These are phyloP conservation scores for Apocynum venetum DNA, from an alignment of 257 asterid species.

Conservation along the genomic window DNA sequence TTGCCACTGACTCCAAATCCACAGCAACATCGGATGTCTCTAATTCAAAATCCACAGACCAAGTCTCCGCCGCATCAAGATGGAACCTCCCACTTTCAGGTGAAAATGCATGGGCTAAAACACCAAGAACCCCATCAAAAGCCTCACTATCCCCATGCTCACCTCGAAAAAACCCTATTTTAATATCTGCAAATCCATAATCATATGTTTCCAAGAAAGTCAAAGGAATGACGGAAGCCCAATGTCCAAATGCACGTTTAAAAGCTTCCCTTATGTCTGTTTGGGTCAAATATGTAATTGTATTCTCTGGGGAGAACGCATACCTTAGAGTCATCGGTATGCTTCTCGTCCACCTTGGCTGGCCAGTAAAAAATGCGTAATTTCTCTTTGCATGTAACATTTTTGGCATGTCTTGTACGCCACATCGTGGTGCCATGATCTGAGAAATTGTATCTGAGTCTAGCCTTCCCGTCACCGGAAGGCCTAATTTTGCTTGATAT, in stretches of 20 bases:
- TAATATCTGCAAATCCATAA: constrained; percentile 59
- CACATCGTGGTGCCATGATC: constrained; percentile 65
- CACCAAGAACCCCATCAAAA: constrained; percentile 77
- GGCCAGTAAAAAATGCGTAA: constrained; percentile 54
- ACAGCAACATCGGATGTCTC: constrained; percentile 57
- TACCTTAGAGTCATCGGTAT: constrained; percentile 66
- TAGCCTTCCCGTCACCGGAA: constrained; percentile 41
- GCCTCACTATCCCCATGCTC: constrained; percentile 90
- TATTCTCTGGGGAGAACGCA: constrained; percentile 44
- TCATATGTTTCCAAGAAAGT: constrained; percentile 48
- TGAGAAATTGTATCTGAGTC: constrained; percentile 37
- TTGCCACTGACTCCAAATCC: constrained; percentile 89
- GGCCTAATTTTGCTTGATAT: constrained; percentile 51
- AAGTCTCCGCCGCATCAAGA: constrained; percentile 85
- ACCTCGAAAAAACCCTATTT: constrained; percentile 64
- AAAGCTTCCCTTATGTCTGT: constrained; percentile 41
- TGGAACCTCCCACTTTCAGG: constrained; percentile 85
- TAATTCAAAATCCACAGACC: constrained; percentile 64
- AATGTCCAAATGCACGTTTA: constrained; percentile 51
- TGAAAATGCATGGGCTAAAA: constrained; percentile 78
- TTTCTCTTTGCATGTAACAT: constrained; percentile 16
- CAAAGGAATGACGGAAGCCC: constrained; percentile 72
- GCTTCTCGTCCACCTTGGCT: constrained; percentile 57
- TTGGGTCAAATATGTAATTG: constrained; percentile 25
- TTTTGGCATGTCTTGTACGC: constrained; percentile 39